Evolutionary conservation across 83 land plant genomes (phyloP).

Genomic region (Thuja plicata): DNA sequence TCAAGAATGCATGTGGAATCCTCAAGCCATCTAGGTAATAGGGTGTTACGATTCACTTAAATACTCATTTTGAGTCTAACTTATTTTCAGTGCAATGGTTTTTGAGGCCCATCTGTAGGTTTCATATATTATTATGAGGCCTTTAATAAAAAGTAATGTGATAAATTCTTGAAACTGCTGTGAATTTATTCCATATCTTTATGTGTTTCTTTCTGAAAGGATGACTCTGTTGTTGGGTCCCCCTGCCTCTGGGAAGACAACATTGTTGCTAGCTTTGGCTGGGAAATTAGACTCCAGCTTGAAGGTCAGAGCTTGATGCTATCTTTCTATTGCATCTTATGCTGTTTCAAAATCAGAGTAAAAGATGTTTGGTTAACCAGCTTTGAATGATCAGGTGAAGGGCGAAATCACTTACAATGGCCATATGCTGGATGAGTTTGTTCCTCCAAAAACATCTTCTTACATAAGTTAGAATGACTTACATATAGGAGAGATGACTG

Average conservation of each 20-base stretch:
- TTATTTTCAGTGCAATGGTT: background rate
- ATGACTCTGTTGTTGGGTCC: slow-evolving; percentile 75
- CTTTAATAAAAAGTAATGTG: background rate
- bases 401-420: slow-evolving; percentile 58
- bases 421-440: slow-evolving; percentile 42
- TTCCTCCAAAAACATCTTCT: slow-evolving; percentile 49
- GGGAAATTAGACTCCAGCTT: slow-evolving; percentile 61
- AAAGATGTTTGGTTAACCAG: background rate
- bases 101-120: background rate
- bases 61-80: background rate
- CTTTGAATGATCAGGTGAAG: slow-evolving; percentile 19
- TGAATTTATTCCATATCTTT: background rate
- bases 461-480: slow-evolving; percentile 59
- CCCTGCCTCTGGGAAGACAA: slow-evolving; percentile 74
- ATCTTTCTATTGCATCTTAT: background rate
- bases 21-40: slow-evolving; percentile 54
- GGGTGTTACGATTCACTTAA: background rate
- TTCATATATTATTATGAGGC: too few species aligned
- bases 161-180: background rate
- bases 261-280: slow-evolving; percentile 64
- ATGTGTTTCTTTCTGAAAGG: slow-evolving; percentile 21
- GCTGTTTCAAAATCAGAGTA: background rate
- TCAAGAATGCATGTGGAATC: slow-evolving; percentile 50
- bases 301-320: slow-evolving; percentile 32
- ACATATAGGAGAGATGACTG: slow-evolving; percentile 44